phyloP scores from a whole-genome alignment of 148 eudicot genomes.

The Persicaria tinctoria region DNA sequence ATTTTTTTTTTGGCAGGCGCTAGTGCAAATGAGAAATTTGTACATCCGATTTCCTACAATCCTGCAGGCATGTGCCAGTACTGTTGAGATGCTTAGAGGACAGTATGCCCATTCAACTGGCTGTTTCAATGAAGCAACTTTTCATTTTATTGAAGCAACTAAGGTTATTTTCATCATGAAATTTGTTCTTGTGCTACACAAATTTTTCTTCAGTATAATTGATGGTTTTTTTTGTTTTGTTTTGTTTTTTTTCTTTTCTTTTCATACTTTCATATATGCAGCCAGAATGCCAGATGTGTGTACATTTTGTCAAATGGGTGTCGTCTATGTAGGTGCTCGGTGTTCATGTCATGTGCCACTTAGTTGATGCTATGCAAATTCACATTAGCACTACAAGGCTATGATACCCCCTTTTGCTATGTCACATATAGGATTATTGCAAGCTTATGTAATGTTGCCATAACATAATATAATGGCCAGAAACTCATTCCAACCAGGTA shows the following conservation, averaged over 20 bases:
- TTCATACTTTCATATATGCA: not conserved
- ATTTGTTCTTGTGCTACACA: not conserved
- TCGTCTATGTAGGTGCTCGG: not conserved
- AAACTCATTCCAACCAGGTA: not conserved
- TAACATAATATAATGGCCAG: not conserved
- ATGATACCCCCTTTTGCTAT: not conserved
- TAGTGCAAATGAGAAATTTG: conserved; percentile 91
- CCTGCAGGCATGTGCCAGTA: conserved; percentile 86
- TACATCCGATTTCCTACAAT: conserved; percentile 86
- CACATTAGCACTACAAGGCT: not conserved
- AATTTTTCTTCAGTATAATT: not conserved
- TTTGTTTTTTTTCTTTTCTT: not conserved
- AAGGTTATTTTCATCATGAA: conserved; percentile 39
- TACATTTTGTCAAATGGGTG: not conserved
- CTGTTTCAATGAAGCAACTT: conserved; percentile 70
- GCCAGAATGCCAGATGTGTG: not conserved
- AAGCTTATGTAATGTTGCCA: not conserved
- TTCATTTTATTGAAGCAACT: conserved; percentile 81
- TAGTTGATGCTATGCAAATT: not conserved
- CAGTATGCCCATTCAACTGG: conserved; percentile 94
- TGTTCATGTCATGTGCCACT: not conserved
- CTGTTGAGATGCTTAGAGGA: conserved; percentile 96
- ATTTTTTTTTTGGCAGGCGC: conserved; percentile 40
- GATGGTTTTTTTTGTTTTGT: not conserved
- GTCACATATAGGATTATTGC: not conserved